A percentile compares a stretch with the other conserved stretches of the same genome.
Evolutionary conservation across 441 rosid genomes (phyloP).

Genomic region (Mallotus repandus): DNA sequence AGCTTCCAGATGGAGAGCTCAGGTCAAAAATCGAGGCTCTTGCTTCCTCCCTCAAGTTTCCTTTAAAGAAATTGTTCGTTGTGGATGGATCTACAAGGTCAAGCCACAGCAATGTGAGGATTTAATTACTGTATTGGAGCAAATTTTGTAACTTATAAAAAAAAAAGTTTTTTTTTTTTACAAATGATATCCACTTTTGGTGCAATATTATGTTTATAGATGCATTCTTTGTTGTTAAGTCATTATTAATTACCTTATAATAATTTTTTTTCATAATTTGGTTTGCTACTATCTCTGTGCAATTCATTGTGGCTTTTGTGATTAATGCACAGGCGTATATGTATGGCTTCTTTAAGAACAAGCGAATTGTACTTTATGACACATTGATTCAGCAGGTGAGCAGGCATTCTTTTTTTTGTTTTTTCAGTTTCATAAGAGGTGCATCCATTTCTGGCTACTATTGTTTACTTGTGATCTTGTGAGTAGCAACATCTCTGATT

Average conservation of each 20-base stretch:
- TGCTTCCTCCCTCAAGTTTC: conserved; percentile 83
- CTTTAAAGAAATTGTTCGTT: conserved; percentile 88
- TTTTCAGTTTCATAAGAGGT: not conserved
- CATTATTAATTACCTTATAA: not conserved
- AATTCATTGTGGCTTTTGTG: conserved; percentile 12
- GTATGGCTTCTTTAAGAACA: conserved; percentile 99
- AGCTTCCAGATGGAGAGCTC: conserved; percentile 95
- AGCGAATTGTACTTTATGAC: conserved; percentile 95
- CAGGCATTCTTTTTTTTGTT: conserved; percentile 8
- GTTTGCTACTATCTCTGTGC: not conserved
- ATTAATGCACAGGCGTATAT: conserved; percentile 75
- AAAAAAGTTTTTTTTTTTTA: not conserved
- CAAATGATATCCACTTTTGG: not conserved
- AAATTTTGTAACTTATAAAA: not conserved
- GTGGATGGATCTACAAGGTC: conserved; percentile 99
- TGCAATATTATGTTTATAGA: not conserved
- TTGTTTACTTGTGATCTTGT: not conserved
- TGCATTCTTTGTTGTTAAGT: not conserved
- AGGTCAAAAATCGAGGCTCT: conserved; percentile 80
- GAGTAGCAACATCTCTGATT: too few species aligned
- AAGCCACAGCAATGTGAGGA: conserved; percentile 97
- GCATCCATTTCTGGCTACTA: too few species aligned
- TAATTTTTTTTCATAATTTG: not conserved
- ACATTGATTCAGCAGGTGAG: conserved; percentile 97
- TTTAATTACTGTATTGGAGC: not conserved